These are phyloP conservation scores for Scolecobasidium constrictum DNA, from an alignment of 2,329 filamentous ascomycete species.

Conservation along the genomic window DNA sequence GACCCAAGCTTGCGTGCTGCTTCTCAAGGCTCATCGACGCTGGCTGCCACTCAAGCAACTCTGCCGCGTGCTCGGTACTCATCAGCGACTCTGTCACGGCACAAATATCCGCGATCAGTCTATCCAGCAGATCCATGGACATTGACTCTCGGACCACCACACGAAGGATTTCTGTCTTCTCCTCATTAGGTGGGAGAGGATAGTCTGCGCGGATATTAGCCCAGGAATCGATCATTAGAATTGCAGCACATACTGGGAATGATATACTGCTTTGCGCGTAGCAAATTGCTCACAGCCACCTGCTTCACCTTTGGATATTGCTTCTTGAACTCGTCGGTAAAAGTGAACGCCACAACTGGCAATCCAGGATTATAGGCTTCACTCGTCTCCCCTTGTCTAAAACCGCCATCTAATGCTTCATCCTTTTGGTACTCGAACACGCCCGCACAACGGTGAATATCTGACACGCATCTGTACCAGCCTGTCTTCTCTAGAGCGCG, in stretches of 20 bases:
- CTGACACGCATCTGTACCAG: conserved; percentile 55
- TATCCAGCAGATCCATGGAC: conserved; percentile 56
- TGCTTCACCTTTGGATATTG: conserved; percentile 54
- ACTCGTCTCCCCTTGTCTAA: conserved; percentile 39
- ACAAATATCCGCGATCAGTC: conserved; percentile 50
- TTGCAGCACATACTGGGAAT: conserved; percentile 43
- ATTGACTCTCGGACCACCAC: conserved; percentile 57
- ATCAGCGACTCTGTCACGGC: conserved; percentile 51
- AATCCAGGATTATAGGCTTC: conserved; percentile 54
- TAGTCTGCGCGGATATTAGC: conserved; percentile 37
- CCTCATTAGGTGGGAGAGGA: conserved; percentile 50
- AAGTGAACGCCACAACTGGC: conserved; percentile 57
- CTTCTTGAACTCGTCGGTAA: conserved; percentile 50
- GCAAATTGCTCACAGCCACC: conserved; percentile 49
- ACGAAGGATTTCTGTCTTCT: conserved; percentile 54
- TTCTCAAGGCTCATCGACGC: conserved; percentile 30
- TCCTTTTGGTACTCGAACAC: conserved; percentile 28
- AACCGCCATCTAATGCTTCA: conserved; percentile 25
- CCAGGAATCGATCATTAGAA: background rate
- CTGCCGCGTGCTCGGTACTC: conserved; percentile 37
- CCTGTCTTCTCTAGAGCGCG: conserved; percentile 53
- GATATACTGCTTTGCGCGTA: conserved; percentile 59
- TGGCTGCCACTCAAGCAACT: conserved; percentile 40
- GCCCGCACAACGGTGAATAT: conserved; percentile 51
- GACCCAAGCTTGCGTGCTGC: conserved; percentile 23